Base-by-base conservation (phyloP, 768 basidiomycete species). In the Calocybe gangraenosa region DNA sequence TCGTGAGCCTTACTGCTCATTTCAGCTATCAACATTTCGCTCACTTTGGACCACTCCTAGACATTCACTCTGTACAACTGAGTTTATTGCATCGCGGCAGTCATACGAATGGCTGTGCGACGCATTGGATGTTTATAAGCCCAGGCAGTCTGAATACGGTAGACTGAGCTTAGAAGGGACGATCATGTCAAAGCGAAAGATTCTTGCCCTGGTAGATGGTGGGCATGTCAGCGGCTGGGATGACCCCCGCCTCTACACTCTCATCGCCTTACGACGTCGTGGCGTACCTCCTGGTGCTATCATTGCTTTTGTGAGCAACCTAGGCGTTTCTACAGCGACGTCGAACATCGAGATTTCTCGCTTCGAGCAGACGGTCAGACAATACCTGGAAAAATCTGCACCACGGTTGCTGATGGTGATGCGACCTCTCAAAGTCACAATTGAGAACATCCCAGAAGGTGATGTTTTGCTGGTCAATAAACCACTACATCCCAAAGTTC, bases 91-190 rank as follows among this genome's bases (percentile, higher is more conserved):
- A 17, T 93, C 96, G 2, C 87, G 96, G 44, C 89, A 92, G 60
- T 96, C 96, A 0, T 98, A 99, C 63, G 96, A 99, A 58, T 99
- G 96, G 96, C 78, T 99, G 10, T 99, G 96, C 58, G 95, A 99
- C 60, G 92, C 90, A 2, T 73, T 98, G n/a, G 90, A 89, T 50
- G 86, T 98, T 2, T 99, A 98, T 75, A 96, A 93, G 63, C 94
- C 96, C 17, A 84, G 83, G 46, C 96, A 99, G 67, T 94, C 92
- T 37, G 96, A 99, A 63, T 98, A 91, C 57, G 96, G 96, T 17
- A 81, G 96, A 44, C 75, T 98, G 37, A 92, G 84, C 57, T 64
- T 99, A 37, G 89, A 95, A 50, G 96, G 96, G 22, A 94, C 94
- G 14, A 82, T 99, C 64, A 92, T 87, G 73, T 97, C 94, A 2